Base-by-base conservation (phyloP, 1,284 basidiomycete genomes). In the Irpex sp. region DNA sequence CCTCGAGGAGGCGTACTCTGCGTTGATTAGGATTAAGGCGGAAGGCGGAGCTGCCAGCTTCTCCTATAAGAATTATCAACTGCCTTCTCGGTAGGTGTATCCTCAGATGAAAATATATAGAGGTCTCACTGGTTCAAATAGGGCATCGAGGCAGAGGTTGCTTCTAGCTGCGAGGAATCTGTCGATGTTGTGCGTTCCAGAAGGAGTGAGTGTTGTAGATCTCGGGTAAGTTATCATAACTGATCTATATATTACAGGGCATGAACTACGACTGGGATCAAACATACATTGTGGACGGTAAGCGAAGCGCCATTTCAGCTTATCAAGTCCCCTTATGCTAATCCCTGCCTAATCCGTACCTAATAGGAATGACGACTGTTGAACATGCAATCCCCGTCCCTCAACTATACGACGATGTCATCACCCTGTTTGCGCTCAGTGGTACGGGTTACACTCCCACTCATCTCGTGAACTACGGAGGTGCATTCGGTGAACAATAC, bases 181-280 rank as follows among this genome's bases (percentile, higher is more conserved):
- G 52, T 79, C 76, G 37, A 87, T 90, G 87, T 75, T 87, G 9
- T 88, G 87, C 62, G 82, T 90, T 3, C 87, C 88, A 0, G 88
- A 90, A 71, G 88, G 88, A 19, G 79, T 80, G 58, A 52, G 75
- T 70, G 3, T 21, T 49, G 18, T 35, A 14, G 5, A 23, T 5
- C 18, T 54, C n/a, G n/a, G 14, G 42, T 6, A 23, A 16, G 37
- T 10, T 10, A 54, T 10, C 10, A 10, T 16, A 10, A 33, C 23
- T 54, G 33, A 54, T 35, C 59, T 37, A 18, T 8, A 4, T 33
- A 35, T n/a, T 21, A 8, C 48, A 81, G 80, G 88, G 88, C 7
- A 88, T 88, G 85, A 88, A 87, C 67, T 83, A 78, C 45, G 87
- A 90, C 65, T 90, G 88, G 88, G 86, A 90, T 66, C 71, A 84